Evolutionary conservation across 2,329 filamentous ascomycete species (phyloP).

Genomic region (Fusarium tupiense): DNA sequence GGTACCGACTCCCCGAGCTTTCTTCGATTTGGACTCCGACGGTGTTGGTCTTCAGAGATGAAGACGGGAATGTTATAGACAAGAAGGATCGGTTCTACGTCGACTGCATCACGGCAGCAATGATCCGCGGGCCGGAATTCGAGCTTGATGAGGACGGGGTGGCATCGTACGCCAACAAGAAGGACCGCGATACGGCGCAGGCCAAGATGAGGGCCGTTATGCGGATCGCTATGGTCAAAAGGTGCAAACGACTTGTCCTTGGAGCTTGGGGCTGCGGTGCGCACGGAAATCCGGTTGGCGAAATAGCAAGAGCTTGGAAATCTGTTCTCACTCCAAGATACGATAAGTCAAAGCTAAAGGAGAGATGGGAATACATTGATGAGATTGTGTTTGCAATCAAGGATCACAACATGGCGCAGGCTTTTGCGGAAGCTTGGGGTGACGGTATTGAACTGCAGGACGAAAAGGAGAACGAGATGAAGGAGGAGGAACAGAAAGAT

Average conservation of each 20-base stretch:
- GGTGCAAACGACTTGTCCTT: slow-evolving; percentile 61
- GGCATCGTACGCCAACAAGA: slow-evolving; percentile 53
- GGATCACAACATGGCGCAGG: slow-evolving; percentile 59
- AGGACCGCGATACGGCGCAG: slow-evolving; percentile 60
- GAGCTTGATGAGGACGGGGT: slow-evolving; percentile 49
- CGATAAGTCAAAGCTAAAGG: slow-evolving; percentile 29
- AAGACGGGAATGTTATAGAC: slow-evolving; percentile 46
- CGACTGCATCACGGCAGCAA: slow-evolving; percentile 67
- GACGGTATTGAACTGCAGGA: slow-evolving; percentile 29
- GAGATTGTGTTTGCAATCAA: slow-evolving; percentile 69
- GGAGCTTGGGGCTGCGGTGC: slow-evolving; percentile 74
- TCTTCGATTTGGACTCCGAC: slow-evolving; percentile 67
- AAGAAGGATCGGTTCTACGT: slow-evolving; percentile 66
- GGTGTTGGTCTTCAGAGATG: slow-evolving; percentile 65
- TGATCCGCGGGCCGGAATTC: slow-evolving; percentile 66
- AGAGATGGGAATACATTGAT: slow-evolving; percentile 36
- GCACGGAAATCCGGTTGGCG: slow-evolving; percentile 68
- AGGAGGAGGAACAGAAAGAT: background rate
- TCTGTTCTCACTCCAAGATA: slow-evolving; percentile 43
- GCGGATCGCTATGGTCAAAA: slow-evolving; percentile 58
- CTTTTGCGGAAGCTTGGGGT: slow-evolving; percentile 62
- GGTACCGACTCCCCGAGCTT: slow-evolving; percentile 68
- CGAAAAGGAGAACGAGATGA: background rate
- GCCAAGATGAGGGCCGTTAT: slow-evolving; percentile 68
- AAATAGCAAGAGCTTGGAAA: slow-evolving; percentile 65